These are phyloP conservation scores for Ceratobasidium sp. DNA, from an alignment of 1,284 basidiomycete species.

Conservation along the genomic window DNA sequence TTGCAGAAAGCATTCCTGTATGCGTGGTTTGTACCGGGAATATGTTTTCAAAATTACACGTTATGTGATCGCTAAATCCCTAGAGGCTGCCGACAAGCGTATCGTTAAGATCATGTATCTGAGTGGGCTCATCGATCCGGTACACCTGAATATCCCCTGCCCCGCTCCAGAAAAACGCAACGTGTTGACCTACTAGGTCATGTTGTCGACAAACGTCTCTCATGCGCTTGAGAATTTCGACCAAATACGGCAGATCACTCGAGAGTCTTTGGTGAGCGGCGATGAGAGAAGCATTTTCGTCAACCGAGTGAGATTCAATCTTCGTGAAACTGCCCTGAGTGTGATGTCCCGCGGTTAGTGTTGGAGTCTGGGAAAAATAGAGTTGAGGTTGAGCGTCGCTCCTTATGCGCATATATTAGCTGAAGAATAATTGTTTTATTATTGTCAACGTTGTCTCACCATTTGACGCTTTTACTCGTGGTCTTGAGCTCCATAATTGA, in stretches of 20 bases:
- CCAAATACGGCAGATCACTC: background rate
- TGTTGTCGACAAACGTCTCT: background rate
- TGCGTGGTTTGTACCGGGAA: background rate
- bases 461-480: background rate
- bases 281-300: background rate
- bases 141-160: background rate
- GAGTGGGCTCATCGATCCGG: background rate
- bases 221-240: background rate
- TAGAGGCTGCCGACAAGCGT: background rate
- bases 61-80: background rate
- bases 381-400: conserved; percentile 1
- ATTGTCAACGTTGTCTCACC: background rate
- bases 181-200: background rate
- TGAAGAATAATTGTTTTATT: no score
- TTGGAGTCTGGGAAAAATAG: conserved; percentile 6
- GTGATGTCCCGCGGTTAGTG: background rate
- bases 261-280: background rate
- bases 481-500: conserved; percentile 18
- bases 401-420: conserved; percentile 10
- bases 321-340: background rate
- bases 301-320: background rate
- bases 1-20: background rate
- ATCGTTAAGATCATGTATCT: background rate
- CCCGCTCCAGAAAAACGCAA: conserved; percentile 12
- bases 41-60: background rate